Percentiles rank a stretch among this genome's conserved stretches.
phyloP scores from a whole-genome alignment of 352 stramenopile species.

The Phytophthora colocasiae region DNA sequence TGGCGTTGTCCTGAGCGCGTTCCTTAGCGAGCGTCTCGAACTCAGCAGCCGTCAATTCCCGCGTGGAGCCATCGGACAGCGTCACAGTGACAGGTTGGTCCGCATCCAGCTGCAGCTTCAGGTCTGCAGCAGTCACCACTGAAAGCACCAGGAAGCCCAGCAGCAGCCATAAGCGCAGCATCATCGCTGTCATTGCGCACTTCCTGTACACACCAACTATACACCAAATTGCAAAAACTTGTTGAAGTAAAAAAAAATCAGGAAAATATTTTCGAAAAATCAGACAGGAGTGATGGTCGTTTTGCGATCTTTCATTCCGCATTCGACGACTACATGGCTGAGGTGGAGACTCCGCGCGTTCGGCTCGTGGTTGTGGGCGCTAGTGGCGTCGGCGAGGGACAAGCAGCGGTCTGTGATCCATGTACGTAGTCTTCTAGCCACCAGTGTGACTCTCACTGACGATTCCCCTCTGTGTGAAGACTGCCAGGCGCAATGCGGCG shows the following conservation, averaged over 20 bases:
- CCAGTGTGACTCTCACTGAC: neutral
- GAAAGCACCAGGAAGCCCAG: slow-evolving; percentile 15
- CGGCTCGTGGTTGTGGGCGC: slow-evolving; percentile 47
- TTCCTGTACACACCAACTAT: slow-evolving; percentile 8
- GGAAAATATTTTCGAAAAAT: too few species aligned
- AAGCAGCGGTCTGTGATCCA: slow-evolving; percentile 29
- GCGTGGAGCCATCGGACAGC: slow-evolving; percentile 47
- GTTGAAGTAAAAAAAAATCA: slow-evolving; percentile 34
- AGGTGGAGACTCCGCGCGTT: slow-evolving; percentile 49
- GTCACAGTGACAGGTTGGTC: slow-evolving; percentile 45
- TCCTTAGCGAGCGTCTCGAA: slow-evolving; percentile 44
- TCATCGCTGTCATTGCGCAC: slow-evolving; percentile 1
- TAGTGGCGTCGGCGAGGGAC: slow-evolving; percentile 31
- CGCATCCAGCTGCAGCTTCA: slow-evolving; percentile 32
- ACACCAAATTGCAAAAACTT: slow-evolving; percentile 21
- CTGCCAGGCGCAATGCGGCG: slow-evolving; percentile 64
- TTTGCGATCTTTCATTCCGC: slow-evolving; percentile 29
- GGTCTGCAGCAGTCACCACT: neutral
- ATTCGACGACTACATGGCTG: slow-evolving; percentile 19
- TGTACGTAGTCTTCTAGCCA: slow-evolving; percentile 30
- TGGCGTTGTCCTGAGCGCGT: slow-evolving; percentile 41
- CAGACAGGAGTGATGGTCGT: too few species aligned
- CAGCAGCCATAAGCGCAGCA: slow-evolving; percentile 11
- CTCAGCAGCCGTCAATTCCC: slow-evolving; percentile 56
- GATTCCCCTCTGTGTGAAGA: slow-evolving; percentile 35